These are phyloP conservation scores for Cryptococcus floricola DNA, from an alignment of 1,284 basidiomycete species.

Conservation along the genomic window DNA sequence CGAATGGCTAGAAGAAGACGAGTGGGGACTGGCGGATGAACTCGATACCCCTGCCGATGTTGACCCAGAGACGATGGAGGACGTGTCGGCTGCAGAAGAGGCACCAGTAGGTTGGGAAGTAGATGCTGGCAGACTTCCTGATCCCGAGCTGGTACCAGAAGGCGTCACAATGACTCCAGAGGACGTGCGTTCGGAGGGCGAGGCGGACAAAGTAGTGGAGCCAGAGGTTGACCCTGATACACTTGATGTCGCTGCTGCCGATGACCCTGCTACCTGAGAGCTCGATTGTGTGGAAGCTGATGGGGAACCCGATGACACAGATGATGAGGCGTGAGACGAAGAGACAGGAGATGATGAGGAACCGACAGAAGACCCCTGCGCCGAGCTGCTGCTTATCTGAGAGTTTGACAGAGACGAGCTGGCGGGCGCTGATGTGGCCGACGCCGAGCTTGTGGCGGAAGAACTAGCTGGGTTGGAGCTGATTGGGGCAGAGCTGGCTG, in stretches of 20 bases:
- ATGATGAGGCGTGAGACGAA: neutral
- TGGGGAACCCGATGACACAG: neutral
- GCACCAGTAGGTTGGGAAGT: neutral
- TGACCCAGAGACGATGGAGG: too few relatives aligned
- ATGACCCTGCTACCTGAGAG: neutral
- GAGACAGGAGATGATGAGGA: neutral
- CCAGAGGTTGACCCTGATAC: neutral
- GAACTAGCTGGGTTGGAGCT: neutral
- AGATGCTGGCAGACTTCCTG: neutral
- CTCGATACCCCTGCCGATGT: neutral
- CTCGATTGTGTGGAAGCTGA: neutral
- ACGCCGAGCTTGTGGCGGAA: neutral
- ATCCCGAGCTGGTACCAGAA: neutral
- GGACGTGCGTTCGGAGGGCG: neutral
- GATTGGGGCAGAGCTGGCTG: neutral
- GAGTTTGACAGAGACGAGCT: neutral
- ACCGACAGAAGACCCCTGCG: neutral
- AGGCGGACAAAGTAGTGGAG: neutral
- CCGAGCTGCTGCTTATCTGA: neutral
- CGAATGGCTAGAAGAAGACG: neutral
- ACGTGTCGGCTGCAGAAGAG: neutral
- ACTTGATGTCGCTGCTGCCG: neutral
- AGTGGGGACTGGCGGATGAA: neutral
- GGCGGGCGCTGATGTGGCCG: neutral
- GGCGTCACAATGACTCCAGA: neutral